A percentile compares a stretch with the other conserved stretches of the same genome.
Conservation (phyloP, 257 asterid genomes). For the Gentiana straminea region DNA sequence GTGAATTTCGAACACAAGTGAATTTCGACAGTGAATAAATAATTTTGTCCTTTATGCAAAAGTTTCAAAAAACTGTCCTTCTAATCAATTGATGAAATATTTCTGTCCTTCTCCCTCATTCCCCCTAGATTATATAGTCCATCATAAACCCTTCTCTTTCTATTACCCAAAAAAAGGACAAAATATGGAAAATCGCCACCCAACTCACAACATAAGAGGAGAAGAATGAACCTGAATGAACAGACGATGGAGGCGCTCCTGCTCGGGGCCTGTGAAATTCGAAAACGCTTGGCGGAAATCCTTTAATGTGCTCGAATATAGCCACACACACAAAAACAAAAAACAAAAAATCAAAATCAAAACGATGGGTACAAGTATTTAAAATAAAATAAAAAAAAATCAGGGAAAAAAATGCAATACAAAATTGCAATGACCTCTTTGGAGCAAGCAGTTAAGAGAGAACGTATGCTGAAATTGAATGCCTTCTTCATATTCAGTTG, state of each 20-base stretch:
- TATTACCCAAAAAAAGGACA: neutral
- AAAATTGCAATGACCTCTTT: constrained; percentile 26
- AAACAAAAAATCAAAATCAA: neutral
- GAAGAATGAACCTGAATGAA: constrained; percentile 16
- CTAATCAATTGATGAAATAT: too few species aligned
- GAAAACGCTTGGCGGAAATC: constrained; percentile 17
- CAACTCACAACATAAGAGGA: too few species aligned
- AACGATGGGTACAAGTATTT: neutral
- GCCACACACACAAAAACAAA: neutral
- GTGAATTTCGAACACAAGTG: too few species aligned
- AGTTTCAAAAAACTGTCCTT: too few species aligned
- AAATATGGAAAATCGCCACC: too few species aligned
- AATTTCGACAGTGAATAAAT: too few species aligned
- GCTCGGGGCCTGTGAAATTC: constrained; percentile 12
- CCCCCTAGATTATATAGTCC: too few species aligned
- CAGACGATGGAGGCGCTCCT: constrained; percentile 18
- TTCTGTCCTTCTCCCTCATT: too few species aligned
- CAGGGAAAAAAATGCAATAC: too few species aligned
- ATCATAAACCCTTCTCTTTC: too few species aligned
- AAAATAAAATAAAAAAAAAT: neutral
- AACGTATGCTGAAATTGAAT: constrained; percentile 31
- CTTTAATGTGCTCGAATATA: constrained; percentile 5
- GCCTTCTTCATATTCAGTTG: constrained; percentile 38
- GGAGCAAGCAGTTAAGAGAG: constrained; percentile 40
- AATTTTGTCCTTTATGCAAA: too few species aligned